Base-by-base conservation (phyloP, 305 asterid genomes). In the Fraxinus nigra region DNA sequence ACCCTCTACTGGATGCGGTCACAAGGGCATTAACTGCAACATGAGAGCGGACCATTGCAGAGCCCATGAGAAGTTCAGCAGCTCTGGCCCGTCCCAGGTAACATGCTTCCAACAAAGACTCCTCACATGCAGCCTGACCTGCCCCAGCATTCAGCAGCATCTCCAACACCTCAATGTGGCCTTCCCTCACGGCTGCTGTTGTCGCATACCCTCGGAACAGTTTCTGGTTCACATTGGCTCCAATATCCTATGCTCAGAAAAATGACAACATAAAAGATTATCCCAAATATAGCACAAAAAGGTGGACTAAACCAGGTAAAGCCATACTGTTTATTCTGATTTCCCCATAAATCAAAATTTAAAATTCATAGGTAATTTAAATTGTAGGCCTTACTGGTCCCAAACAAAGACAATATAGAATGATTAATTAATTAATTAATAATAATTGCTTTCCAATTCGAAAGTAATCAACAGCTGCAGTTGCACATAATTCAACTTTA, bases 121-220 rank as follows among this genome's bases (percentile, higher is more conserved):
- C 97, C 87, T 93, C 97, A 81, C 92, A 91, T 22, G 97, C 93
- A 43, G 87, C 86, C 82, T 90, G 97, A 84, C 85, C 78, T 43
- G 93, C 92, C 83, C 96, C 94, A 24, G 91, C 91, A 16, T 86
- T 84, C 43, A 93, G 70, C 74, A 93, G 85, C 80, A 89, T 80
- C 86, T 89, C 87, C 85, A 93, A 79, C 82, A 88, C 90, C 88
- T 88, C 90, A 54, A 81, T 59, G 84, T 93, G 92, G 56, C 89
- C 94, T 86, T 90, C 97, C 82, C 97, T 89, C 34, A 87, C 96
- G 2, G 97, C 93, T 22, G 93, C 97, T 22, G 96, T 93, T 51
- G 92, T 88, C 76, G 97, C 94, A 79, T 93, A 92, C 9, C 97
- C 97, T 76, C 97, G 88, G 87, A 93, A 93, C 84, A 92, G 79